Base-by-base conservation (phyloP, 176 grass and related monocot genomes). In the Poa annua region DNA sequence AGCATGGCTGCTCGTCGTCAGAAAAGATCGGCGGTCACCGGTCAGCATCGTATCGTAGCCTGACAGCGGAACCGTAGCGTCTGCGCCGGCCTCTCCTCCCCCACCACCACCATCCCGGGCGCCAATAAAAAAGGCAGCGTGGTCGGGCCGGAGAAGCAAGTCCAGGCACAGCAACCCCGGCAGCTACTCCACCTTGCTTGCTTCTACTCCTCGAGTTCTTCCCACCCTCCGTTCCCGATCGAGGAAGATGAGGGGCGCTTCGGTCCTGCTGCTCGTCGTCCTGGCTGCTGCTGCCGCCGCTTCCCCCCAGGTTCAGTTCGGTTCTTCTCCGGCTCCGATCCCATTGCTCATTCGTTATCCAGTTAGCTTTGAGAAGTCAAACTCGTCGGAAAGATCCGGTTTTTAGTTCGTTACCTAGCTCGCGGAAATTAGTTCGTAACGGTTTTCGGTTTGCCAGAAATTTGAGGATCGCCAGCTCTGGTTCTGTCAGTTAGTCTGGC, bases 231-330 rank as follows among this genome's bases (percentile, higher is more conserved):
- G 38, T 73, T 11, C 45, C 71, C 71, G 71, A 34, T 53, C 71
- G 71, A 12, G 71, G 71, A 74, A 11, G 64, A 66, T 33, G 71
- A 7, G 66, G 19, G 22, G 25, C 47, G 45, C 32, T 16, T 50
- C 71, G 71, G 25, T 74, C 16, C 45, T 49, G 25, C 25, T 74
- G 71, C 71, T 74, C 71, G 47, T 11, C 47, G 71, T 74, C 71
- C 25, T 74, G 22, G 10, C 47, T 13, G 71, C 71, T 3, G 48
- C 71, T 0, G 71, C 47, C 1, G 71, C 47, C 0, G 71, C 45
- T 29, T 47, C 71, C 2, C 71, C 71, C 1, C 45, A 74, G 71
- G 71, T 52, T 52, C 70, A 38, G 10, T 5, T 44, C 42, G 45
- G 45, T 66, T 16, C 63, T 48, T 4, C 47, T 34, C 45, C 25